Evolutionary conservation across 2,329 filamentous ascomycete species (phyloP).

Genomic region (Xylariaceae sp.): DNA sequence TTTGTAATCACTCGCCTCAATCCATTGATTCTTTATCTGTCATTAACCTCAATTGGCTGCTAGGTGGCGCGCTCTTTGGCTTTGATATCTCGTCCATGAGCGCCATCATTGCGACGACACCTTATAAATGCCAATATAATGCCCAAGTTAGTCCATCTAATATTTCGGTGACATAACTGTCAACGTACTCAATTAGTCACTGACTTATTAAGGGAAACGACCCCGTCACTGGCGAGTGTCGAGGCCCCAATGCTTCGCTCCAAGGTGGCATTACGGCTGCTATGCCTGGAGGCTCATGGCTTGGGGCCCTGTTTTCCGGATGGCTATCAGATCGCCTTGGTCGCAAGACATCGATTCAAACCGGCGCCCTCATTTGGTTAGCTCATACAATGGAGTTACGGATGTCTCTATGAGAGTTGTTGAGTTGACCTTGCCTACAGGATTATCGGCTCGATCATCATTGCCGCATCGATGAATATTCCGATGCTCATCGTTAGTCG

Average conservation of each 20-base stretch:
- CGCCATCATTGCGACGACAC: conserved; percentile 49
- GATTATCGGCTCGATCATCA: conserved; percentile 55
- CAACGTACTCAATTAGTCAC: neutral
- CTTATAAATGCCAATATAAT: conserved; percentile 52
- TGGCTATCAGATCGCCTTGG: conserved; percentile 60
- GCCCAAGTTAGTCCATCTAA: conserved; percentile 35
- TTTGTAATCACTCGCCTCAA: neutral
- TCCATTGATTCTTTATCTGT: neutral
- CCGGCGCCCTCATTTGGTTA: conserved; percentile 58
- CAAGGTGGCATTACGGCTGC: conserved; percentile 71
- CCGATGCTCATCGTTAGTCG: conserved; percentile 70
- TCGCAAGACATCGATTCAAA: conserved; percentile 57
- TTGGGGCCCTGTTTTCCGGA: conserved; percentile 66
- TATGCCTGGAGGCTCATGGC: conserved; percentile 74
- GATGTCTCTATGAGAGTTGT: neutral
- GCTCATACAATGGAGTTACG: conserved; percentile 24
- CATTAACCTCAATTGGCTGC: conserved; percentile 7
- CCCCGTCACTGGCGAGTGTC: conserved; percentile 45
- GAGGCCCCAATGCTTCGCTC: conserved; percentile 55
- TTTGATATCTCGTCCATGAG: conserved; percentile 55
- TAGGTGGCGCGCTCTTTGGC: conserved; percentile 50
- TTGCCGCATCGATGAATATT: conserved; percentile 53
- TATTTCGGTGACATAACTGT: neutral
- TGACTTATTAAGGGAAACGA: conserved; percentile 33
- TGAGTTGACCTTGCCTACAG: conserved; percentile 37